Base-by-base conservation (phyloP, 2,329 filamentous ascomycete species). In the Colletotrichum sp. region DNA sequence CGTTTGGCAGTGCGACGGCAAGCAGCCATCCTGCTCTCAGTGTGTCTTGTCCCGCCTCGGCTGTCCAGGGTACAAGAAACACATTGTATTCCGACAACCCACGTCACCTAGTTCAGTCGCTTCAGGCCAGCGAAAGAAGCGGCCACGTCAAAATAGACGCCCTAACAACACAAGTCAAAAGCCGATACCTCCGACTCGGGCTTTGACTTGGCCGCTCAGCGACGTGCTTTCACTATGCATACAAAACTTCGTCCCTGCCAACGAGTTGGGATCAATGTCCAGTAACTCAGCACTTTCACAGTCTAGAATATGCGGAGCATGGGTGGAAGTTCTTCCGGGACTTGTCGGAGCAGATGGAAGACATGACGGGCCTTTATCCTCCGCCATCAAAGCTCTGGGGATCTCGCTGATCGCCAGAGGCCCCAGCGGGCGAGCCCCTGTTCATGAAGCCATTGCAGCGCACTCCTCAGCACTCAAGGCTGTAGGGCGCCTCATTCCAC, bases 261-360 rank as follows among this genome's bases (percentile, higher is more conserved):
- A 71, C 12, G 65, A 79, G 55, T 62, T 71, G 16, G 21, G 71
- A 8, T n/a, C 36, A 8, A 36, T 44, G 63, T 65, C 70, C 8
- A 28, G 49, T 21, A 28, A 55, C 5, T 12, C 60, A 13, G 34
- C 44, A 18, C 24, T 68, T 13, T 78, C 79, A 67, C 85, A 86
- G 66, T 85, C 81, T 28, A 81, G 82, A 12, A 82, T 86, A 60
- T 87, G 85, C 71, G 86, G 85, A 9, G 80, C 83, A 1, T 87
- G 86, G 86, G 81, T 87, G 1, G 84, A 85, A 67, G 80, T 83
- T 9, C 80, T 87, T 8, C 85, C 85, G 2, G 75, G 79, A 1
- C 79, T 87, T 4, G 10, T 64, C 18, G 60, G 30, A 5, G 78
- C 80, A 3, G 63, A 72, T 10, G 76, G 76, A 15, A 69, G 78